Base-by-base conservation (phyloP, 805 yeast species). In the Komagataella ulmi region DNA sequence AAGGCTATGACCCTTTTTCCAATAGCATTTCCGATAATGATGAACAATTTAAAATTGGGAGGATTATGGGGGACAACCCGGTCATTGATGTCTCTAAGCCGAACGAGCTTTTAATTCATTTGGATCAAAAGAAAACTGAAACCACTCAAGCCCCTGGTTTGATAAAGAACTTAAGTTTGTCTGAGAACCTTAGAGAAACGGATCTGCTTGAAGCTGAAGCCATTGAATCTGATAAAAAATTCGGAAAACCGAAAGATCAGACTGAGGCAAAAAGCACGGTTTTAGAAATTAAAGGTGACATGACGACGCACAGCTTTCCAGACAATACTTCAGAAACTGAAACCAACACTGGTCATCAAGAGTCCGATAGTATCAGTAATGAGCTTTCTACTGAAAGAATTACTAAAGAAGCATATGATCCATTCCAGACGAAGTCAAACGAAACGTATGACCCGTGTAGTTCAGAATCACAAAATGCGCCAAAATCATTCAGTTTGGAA, bases 81-180 rank as follows among this genome's bases (percentile, higher is more conserved):
- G n/a, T 4, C 6, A 30, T 30, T 8, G 6, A 30, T 30, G n/a
- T 10, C 2, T 14, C 40, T 10, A 14, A 4, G 14, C 40, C 40
- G 14, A 10, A 8, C 14, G 12, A 24, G 7, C 24, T 45, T 49
- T 48, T 49, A 50, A 46, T 48, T 48, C 36, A 45, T 45, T 51
- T 49, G 3, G 23, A 7, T 24, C 17, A 12, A 5, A 12, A 18
- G 43, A 24, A 24, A 21, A 46, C 17, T 14, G 52, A 46, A 50
- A 36, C 49, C n/a, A 49, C 52, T 53, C 52, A 51, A 53, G 44
- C 55, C 51, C 51, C 51, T 51, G 51, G 48, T 8, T 43, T 46
- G 47, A 45, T 46, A 40, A 19, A 49, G 36, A 47, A 17, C 3
- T 50, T 46, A 14, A 17, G 45, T 12, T 4, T 23, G 24, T 18